phyloP scores from a whole-genome alignment of 352 stramenopile species.

The Phytopythium aichiense region DNA sequence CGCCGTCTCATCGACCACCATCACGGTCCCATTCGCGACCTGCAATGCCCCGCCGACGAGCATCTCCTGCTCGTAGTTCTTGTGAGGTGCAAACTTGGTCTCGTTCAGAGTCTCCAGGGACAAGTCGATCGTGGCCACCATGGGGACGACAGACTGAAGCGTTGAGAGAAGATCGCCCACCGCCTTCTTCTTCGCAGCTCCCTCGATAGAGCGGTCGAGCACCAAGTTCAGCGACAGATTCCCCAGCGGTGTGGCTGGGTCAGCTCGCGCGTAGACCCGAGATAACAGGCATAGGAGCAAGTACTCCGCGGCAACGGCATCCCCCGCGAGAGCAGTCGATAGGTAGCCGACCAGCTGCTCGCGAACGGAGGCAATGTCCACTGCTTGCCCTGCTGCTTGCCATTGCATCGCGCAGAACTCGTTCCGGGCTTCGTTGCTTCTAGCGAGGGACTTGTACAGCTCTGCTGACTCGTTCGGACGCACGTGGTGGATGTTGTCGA shows the following conservation, averaged over 20 bases:
- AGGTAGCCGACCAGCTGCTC: constrained; percentile 43
- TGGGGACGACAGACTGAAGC: constrained; percentile 47
- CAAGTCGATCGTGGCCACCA: constrained; percentile 47
- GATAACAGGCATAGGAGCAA: constrained; percentile 65
- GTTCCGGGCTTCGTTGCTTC: constrained; percentile 28
- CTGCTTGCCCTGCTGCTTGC: constrained; percentile 14
- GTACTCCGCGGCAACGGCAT: constrained; percentile 64
- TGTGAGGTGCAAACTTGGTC: constrained; percentile 60
- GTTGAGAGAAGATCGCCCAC: constrained; percentile 24
- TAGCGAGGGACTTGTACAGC: constrained; percentile 27
- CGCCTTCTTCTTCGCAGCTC: constrained; percentile 14
- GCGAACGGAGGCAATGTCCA: constrained; percentile 23
- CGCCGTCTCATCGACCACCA: constrained; percentile 67
- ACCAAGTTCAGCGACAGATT: constrained; percentile 73
- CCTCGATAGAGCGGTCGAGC: constrained; percentile 16
- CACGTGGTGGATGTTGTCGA: constrained; percentile 44
- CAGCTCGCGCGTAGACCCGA: constrained; percentile 63
- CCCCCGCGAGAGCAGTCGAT: constrained; percentile 27
- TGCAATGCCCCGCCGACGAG: constrained; percentile 53
- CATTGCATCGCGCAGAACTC: constrained; percentile 38
- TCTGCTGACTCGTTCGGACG: constrained; percentile 34
- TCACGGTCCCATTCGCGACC: constrained; percentile 54
- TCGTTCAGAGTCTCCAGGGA: constrained; percentile 59
- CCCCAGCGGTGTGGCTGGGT: constrained; percentile 56
- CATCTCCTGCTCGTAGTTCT: constrained; percentile 72